Conservation (phyloP, 805 yeast genomes). For the Candida verbasci region DNA sequence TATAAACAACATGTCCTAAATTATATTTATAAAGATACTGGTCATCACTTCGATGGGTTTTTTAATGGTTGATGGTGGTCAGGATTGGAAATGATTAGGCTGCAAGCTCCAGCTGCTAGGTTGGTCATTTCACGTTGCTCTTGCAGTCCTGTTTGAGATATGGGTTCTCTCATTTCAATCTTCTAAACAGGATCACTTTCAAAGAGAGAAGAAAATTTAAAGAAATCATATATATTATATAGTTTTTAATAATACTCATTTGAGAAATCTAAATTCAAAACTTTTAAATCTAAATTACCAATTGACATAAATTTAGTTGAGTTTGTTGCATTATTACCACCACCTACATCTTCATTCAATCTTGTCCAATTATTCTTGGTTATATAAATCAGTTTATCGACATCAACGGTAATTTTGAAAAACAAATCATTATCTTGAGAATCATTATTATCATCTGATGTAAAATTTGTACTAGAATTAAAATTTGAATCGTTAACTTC, state of each 20-base stretch:
- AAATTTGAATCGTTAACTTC: neutral
- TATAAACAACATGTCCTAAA: too few species aligned
- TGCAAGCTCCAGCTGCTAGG: too few species aligned
- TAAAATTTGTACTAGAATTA: neutral
- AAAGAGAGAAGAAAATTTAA: too few species aligned
- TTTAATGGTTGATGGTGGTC: too few species aligned
- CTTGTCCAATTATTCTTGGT: conserved; percentile 21
- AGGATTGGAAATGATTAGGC: too few species aligned
- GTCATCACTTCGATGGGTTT: too few species aligned
- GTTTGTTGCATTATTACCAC: neutral
- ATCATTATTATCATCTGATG: neutral
- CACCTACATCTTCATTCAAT: conserved; percentile 4
- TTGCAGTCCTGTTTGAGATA: too few species aligned
- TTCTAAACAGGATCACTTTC: too few species aligned
- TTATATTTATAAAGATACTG: too few species aligned
- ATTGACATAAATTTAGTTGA: conserved; percentile 14
- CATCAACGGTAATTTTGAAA: conserved; percentile 19
- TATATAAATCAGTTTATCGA: conserved; percentile 17
- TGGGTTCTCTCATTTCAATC: too few species aligned
- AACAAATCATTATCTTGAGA: conserved; percentile 11
- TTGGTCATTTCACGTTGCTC: too few species aligned
- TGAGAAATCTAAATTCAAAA: conserved; percentile 25
- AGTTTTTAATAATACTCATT: conserved; percentile 26
- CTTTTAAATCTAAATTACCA: conserved; percentile 23
- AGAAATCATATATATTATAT: too few species aligned